phyloP scores from a whole-genome alignment of 2,329 filamentous ascomycete genomes.

The Corinectria fuckeliana region DNA sequence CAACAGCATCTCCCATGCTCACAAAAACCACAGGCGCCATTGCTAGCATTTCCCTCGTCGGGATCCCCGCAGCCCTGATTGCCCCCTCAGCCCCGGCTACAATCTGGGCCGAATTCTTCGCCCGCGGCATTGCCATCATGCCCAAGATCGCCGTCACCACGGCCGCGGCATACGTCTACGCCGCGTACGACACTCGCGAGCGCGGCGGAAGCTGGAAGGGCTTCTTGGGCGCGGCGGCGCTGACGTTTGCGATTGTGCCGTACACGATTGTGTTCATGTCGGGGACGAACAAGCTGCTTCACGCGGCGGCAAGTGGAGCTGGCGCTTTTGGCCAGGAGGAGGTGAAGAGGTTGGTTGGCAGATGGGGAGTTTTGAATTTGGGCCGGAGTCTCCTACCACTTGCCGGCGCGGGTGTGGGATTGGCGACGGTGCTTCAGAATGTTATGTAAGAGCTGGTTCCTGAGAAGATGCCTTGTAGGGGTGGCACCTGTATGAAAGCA shows the following conservation, averaged over 20 bases:
- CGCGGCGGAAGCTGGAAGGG: slow-evolving; percentile 43
- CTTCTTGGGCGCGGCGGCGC: slow-evolving; percentile 40
- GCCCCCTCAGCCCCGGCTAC: slow-evolving; percentile 40
- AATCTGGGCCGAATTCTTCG: slow-evolving; percentile 48
- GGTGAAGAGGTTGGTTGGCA: slow-evolving; percentile 33
- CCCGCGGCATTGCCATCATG: slow-evolving; percentile 45
- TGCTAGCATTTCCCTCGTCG: slow-evolving; percentile 45
- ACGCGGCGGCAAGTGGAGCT: slow-evolving; percentile 31
- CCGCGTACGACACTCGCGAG: slow-evolving; percentile 43
- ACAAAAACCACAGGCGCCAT: slow-evolving; percentile 42
- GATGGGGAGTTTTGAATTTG: slow-evolving; percentile 40
- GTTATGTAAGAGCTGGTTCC: slow-evolving; percentile 4
- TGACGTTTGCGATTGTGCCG: slow-evolving; percentile 48
- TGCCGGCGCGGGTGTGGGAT: slow-evolving; percentile 37
- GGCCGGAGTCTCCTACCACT: slow-evolving; percentile 42
- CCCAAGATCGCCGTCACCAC: slow-evolving; percentile 45
- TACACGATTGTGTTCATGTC: slow-evolving; percentile 49
- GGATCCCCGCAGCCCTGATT: slow-evolving; percentile 41
- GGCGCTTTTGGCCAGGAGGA: slow-evolving; percentile 23
- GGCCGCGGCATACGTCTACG: slow-evolving; percentile 44
- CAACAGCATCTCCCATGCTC: not conserved
- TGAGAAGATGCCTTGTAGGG: not conserved
- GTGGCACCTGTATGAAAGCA: not conserved
- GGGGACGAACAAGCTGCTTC: slow-evolving; percentile 45
- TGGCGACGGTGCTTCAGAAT: slow-evolving; percentile 29